Evolutionary conservation across 2,329 filamentous ascomycete species (phyloP).

Genomic region (Daldinia sp.): DNA sequence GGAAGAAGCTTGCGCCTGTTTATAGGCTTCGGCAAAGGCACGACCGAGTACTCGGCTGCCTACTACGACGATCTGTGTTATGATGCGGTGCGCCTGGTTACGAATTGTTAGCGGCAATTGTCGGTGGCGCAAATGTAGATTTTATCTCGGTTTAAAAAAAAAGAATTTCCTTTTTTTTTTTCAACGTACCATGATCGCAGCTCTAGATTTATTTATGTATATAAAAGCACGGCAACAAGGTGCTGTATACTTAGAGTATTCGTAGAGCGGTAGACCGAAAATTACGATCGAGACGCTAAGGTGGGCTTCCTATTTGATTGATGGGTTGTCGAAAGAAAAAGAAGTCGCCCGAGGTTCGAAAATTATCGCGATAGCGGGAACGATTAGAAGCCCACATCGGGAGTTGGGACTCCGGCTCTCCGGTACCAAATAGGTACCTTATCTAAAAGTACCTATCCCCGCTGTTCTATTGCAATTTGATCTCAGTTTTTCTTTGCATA

Average conservation of each 20-base stretch:
- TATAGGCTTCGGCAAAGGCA: constrained; percentile 93
- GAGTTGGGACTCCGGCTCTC: constrained; percentile 30
- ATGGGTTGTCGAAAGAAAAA: constrained; percentile 12
- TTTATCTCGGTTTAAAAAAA: background rate
- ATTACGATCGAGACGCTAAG: constrained; percentile 12
- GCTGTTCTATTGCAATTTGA: background rate
- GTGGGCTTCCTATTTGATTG: background rate
- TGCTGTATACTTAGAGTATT: background rate
- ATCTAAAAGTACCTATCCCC: background rate
- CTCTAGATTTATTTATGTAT: background rate
- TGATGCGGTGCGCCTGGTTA: constrained; percentile 88
- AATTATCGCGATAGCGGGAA: constrained; percentile 43
- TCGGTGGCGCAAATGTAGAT: constrained; percentile 25
- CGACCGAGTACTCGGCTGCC: constrained; percentile 92
- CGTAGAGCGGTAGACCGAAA: constrained; percentile 5
- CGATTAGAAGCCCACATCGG: constrained; percentile 25
- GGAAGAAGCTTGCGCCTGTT: constrained; percentile 89
- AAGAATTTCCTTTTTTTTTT: background rate
- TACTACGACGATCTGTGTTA: constrained; percentile 92
- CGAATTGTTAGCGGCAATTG: constrained; percentile 19
- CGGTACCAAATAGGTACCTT: constrained; percentile 7
- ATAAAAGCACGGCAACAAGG: constrained; percentile 6
- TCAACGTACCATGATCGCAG: constrained; percentile 36
- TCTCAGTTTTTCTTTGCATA: background rate
- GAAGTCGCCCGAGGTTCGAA: constrained; percentile 32